Conservation (phyloP, 2,329 filamentous ascomycete genomes). For the Sclerotiophoma versabilis region DNA sequence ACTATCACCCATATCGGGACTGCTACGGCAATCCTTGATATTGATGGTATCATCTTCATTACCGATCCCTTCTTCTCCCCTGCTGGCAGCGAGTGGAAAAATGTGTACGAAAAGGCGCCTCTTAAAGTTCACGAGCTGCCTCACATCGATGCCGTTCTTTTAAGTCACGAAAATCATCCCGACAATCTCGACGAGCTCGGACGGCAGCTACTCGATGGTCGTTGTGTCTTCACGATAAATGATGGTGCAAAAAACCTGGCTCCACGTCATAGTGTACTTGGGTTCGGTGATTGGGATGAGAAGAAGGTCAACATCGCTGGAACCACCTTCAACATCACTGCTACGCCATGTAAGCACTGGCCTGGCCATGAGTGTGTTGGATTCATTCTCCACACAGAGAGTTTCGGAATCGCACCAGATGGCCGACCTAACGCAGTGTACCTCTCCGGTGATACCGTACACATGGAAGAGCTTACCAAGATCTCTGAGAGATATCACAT, state of each 20-base stretch:
- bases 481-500: slow-evolving; percentile 12
- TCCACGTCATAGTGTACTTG: slow-evolving; percentile 52
- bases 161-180: slow-evolving; percentile 60
- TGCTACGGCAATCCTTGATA: slow-evolving; percentile 57
- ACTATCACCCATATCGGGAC: slow-evolving; percentile 58
- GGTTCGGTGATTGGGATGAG: slow-evolving; percentile 39
- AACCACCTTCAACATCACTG: slow-evolving; percentile 50
- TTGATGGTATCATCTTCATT: slow-evolving; percentile 30
- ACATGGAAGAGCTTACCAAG: slow-evolving; percentile 48
- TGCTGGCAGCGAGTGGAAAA: slow-evolving; percentile 15
- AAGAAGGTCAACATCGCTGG: slow-evolving; percentile 38
- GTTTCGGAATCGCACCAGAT: slow-evolving; percentile 48
- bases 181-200: slow-evolving; percentile 60
- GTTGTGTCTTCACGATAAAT: slow-evolving; percentile 55
- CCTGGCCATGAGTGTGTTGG: slow-evolving; percentile 56
- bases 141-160: slow-evolving; percentile 57
- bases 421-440: slow-evolving; percentile 57
- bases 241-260: slow-evolving; percentile 56
- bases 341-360: slow-evolving; percentile 54
- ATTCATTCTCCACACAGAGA: slow-evolving; percentile 50
- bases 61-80: slow-evolving; percentile 39
- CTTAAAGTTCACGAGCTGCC: slow-evolving; percentile 52
- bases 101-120: slow-evolving; percentile 35
- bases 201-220: slow-evolving; percentile 56
- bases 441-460: slow-evolving; percentile 60